Evolutionary conservation across 192 early-diverging fungal species (phyloP), one percentile per base, ranked within the genome.

Genomic region (Mortierella hygrophila): DNA sequence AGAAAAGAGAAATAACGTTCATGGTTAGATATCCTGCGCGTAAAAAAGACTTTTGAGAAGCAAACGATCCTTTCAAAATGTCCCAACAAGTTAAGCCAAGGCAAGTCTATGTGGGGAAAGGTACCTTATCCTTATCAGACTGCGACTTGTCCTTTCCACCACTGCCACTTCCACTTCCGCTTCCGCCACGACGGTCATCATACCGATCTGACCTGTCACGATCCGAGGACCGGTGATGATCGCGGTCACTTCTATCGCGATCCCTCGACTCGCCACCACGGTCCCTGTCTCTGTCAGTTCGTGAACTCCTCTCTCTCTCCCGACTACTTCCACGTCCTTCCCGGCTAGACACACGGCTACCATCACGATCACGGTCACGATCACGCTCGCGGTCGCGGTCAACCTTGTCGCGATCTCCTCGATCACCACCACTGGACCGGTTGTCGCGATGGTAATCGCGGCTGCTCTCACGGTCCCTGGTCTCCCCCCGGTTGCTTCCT

Each of bases 41-140:
- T 3, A 40, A 52, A 52, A 52, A 20, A 4, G 0, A 63, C 9
- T 15, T 32, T 15, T 32, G 38, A 60, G 55, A 42, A 42, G 29
- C 38, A 41, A 74, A 37, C 7, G 13, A 47, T 13, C 46, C 47
- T 13, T n/a, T 37, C 41, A 20, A 3, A n/a, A 54, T 9, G 54
- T n/a, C 23, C 16, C 26, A 16, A 20, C 6, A 35, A 26, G 44
- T 46, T 46, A 3, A 52, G 18, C 16, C 18, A 52, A 20, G 16
- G 16, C 0, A 52, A 52, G n/a, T 7, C 29, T 1, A 65, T 0
- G 55, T 26, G n/a, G n/a, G 13, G 26, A 65, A 65, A 65, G 29
- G 72, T 85, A 85, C 83, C 83, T 85, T 85, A 40, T 85, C 83
- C 70, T 85, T 85, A 6, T 85, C 83, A 20, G 83, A 41, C 38